Evolutionary conservation across 805 yeast species (phyloP).

Genomic region (Cyberlindnera japonica): DNA sequence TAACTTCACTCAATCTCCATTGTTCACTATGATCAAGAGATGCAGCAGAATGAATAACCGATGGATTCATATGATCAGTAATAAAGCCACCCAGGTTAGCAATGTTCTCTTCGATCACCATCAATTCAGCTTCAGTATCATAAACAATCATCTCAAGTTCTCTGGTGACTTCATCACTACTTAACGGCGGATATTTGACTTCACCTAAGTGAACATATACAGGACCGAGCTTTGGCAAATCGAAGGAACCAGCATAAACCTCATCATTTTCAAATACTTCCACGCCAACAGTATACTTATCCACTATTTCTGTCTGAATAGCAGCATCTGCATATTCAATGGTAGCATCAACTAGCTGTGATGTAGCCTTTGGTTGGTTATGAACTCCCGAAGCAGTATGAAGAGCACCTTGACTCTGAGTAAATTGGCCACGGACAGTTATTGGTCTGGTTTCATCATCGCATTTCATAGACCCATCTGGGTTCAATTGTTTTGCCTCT

Average conservation of each 20-base stretch:
- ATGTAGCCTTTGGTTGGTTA: background rate
- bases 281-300: conserved; percentile 3
- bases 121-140: conserved; percentile 32
- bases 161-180: conserved; percentile 13
- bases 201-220: conserved; percentile 19
- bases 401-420: background rate
- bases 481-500: conserved; percentile 12
- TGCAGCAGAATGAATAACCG: conserved; percentile 27
- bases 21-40: conserved; percentile 30
- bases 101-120: conserved; percentile 31
- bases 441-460: conserved; percentile 2
- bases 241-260: conserved; percentile 25
- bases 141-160: conserved; percentile 24
- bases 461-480: conserved; percentile 11
- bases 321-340: background rate
- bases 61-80: conserved; percentile 30
- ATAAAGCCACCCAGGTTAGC: conserved; percentile 27
- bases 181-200: conserved; percentile 24
- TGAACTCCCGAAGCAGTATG: background rate
- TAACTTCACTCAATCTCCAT: conserved; percentile 37
- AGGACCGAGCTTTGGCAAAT: conserved; percentile 18
- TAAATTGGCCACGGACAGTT: background rate
- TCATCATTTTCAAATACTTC: conserved; percentile 34
- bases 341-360: conserved; percentile 4
- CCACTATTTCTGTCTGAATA: conserved; percentile 19